Conservation (phyloP, 805 yeast genomes). For the Suhomyces vadensis region DNA sequence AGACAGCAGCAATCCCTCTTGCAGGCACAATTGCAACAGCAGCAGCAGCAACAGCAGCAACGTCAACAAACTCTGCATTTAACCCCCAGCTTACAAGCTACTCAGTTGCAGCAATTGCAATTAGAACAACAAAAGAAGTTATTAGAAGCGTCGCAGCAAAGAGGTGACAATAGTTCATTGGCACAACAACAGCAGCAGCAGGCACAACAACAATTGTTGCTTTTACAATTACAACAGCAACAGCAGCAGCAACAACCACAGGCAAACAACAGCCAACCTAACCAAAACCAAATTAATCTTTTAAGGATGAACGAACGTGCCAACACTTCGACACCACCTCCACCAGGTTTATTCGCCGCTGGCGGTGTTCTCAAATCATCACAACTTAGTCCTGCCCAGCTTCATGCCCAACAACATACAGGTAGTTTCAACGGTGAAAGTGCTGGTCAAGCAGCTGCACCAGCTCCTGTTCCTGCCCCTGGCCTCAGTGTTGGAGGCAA, state of each 20-base stretch:
- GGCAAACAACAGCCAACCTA: conserved; percentile 27
- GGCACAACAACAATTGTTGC: conserved; percentile 11
- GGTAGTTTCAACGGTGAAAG: conserved; percentile 14
- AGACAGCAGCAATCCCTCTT: conserved; percentile 34
- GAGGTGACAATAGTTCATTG: conserved; percentile 11
- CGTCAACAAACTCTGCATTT: conserved; percentile 26
- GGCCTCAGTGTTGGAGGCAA: conserved; percentile 13
- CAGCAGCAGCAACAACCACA: conserved; percentile 43
- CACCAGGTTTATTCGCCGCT: conserved; percentile 63
- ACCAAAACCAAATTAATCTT: conserved; percentile 27
- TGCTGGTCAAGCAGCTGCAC: not conserved
- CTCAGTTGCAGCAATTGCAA: conserved; percentile 33
- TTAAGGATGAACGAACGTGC: conserved; percentile 34
- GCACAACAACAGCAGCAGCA: conserved; percentile 16
- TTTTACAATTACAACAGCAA: conserved; percentile 27
- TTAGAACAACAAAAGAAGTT: conserved; percentile 27
- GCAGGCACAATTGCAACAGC: conserved; percentile 32
- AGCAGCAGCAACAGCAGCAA: conserved; percentile 26
- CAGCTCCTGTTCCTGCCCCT: conserved; percentile 8
- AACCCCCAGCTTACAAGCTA: conserved; percentile 15
- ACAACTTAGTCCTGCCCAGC: conserved; percentile 13
- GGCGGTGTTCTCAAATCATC: conserved; percentile 16
- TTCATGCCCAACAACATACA: conserved; percentile 15
- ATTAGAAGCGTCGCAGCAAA: conserved; percentile 12
- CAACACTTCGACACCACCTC: conserved; percentile 61